phyloP scores from a whole-genome alignment of 129 eudicot genomes.

The Mikania micrantha region DNA sequence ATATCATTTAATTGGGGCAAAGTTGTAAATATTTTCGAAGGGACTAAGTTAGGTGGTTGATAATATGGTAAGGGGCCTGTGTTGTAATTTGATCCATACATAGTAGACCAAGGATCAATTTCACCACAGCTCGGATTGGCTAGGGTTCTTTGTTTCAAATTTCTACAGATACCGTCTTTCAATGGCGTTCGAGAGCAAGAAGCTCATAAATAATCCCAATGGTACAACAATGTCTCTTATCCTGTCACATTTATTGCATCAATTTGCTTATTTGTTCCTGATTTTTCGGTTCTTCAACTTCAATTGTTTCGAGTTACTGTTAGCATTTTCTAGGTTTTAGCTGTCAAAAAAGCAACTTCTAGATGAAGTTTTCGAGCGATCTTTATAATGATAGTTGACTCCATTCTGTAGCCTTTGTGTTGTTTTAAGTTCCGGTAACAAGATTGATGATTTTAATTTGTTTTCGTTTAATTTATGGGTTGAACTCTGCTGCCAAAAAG shows the following conservation, averaged over 20 bases:
- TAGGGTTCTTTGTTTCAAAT: background rate
- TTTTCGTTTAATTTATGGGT: too few species aligned
- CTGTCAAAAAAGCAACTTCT: too few species aligned
- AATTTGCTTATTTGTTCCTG: conserved; percentile 11
- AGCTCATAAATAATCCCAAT: conserved; percentile 76
- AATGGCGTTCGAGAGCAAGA: conserved; percentile 66
- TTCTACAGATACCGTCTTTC: background rate
- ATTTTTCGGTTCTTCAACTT: background rate
- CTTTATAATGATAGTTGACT: background rate
- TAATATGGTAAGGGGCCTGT: background rate
- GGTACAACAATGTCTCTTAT: conserved; percentile 29
- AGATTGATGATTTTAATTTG: background rate
- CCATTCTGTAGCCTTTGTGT: background rate
- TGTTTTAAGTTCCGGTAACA: conserved; percentile 1
- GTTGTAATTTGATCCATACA: background rate
- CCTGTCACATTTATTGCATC: background rate
- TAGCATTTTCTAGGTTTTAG: too few species aligned
- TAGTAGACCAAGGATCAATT: background rate
- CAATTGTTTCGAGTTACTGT: background rate
- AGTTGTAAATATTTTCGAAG: too few species aligned
- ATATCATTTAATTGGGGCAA: too few species aligned
- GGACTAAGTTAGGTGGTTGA: background rate
- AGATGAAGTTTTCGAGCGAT: too few species aligned
- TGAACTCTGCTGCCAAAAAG: too few species aligned
- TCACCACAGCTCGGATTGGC: background rate